Evolutionary conservation across 306 rosid genomes (phyloP).

Genomic region (Comarum palustre): DNA sequence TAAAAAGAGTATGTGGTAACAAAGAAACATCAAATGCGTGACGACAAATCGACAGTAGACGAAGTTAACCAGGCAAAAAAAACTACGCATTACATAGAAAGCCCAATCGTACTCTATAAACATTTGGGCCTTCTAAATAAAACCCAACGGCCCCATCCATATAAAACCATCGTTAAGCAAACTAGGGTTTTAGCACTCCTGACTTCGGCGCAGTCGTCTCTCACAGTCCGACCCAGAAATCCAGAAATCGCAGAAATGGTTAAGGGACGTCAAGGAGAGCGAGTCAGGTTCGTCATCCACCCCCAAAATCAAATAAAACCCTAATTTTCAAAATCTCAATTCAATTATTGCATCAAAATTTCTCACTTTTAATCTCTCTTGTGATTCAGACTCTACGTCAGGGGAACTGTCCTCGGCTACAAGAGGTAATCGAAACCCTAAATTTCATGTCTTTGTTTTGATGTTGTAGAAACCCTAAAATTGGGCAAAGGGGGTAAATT

Average conservation of each 20-base stretch:
- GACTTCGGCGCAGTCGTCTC: constrained; percentile 15
- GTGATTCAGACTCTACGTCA: constrained; percentile 60
- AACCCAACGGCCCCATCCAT: neutral
- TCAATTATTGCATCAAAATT: neutral
- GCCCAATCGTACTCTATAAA: neutral
- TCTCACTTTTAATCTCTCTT: neutral
- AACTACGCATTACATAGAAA: no score
- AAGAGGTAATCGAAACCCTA: constrained; percentile 53
- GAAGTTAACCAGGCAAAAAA: no score
- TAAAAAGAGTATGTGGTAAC: no score
- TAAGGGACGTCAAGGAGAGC: constrained; percentile 89
- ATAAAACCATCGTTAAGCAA: neutral
- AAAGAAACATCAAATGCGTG: no score
- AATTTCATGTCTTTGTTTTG: neutral
- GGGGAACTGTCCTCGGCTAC: constrained; percentile 89
- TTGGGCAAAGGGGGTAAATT: neutral
- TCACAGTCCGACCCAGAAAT: neutral
- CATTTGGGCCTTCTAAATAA: neutral
- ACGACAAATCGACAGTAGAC: no score
- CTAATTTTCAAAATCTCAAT: neutral
- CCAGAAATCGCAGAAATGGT: constrained; percentile 45
- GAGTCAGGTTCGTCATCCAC: constrained; percentile 55
- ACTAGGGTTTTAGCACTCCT: constrained; percentile 29
- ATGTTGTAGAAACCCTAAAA: neutral
- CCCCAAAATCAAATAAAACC: neutral